Percentiles rank a stretch among this genome's conserved stretches.
Evolutionary conservation across 257 asterid genomes (phyloP).

Genomic region (Rhazya stricta): DNA sequence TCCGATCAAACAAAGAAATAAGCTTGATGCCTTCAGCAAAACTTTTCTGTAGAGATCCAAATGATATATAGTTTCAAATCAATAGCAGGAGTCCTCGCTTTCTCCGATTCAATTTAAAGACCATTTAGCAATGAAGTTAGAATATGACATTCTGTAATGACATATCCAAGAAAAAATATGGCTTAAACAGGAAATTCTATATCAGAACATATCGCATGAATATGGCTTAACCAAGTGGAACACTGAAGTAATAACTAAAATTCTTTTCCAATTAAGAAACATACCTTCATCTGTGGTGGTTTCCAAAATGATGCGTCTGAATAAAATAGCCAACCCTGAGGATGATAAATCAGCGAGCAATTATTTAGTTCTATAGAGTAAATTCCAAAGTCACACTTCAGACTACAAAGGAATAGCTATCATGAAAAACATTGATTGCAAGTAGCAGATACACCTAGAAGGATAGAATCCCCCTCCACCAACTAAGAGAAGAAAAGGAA

Average conservation of each 20-base stretch:
- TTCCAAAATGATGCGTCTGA: slow-evolving; percentile 91
- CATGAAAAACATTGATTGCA: neutral
- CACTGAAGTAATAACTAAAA: neutral
- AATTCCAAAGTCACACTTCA: neutral
- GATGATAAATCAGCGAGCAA: slow-evolving; percentile 17
- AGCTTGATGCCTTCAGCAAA: neutral
- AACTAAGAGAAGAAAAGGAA: neutral
- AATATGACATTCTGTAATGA: neutral
- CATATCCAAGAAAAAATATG: neutral
- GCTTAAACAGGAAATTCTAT: neutral
- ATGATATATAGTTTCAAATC: neutral
- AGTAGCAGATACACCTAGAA: neutral
- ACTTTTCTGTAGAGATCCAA: neutral
- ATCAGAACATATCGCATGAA: neutral
- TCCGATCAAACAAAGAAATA: neutral
- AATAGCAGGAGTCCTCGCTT: neutral
- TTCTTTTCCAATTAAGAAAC: neutral
- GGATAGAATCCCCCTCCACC: neutral
- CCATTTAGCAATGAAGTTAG: neutral
- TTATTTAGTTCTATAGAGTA: neutral
- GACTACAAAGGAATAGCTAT: neutral
- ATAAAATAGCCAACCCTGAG: slow-evolving; percentile 96
- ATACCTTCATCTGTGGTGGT: slow-evolving; percentile 96
- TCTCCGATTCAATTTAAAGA: neutral
- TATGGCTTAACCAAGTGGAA: neutral